Conservation (phyloP, 805 yeast genomes). For the Wickerhamiella kazuoi region DNA sequence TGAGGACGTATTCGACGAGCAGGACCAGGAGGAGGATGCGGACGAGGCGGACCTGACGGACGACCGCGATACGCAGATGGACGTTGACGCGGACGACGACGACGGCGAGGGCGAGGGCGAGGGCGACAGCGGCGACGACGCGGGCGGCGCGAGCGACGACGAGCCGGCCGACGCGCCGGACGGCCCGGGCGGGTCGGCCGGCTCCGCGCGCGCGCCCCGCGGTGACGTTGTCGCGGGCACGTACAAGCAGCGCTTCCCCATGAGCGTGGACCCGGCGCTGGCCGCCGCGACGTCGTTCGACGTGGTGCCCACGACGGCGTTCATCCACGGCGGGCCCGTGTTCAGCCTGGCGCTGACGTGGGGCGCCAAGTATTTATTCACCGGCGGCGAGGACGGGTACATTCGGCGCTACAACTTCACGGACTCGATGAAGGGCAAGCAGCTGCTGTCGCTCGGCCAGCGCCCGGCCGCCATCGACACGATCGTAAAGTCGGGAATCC, state of each 20-base stretch:
- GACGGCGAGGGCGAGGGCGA: constrained; percentile 8
- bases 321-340: constrained; percentile 63
- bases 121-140: not conserved
- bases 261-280: constrained; percentile 27
- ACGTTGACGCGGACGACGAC: constrained; percentile 16
- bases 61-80: constrained; percentile 15
- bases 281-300: constrained; percentile 40
- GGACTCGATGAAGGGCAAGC: constrained; percentile 69
- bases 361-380: constrained; percentile 72
- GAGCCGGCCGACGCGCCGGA: constrained; percentile 4
- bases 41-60: constrained; percentile 27
- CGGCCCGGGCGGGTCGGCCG: not conserved
- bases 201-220: not conserved
- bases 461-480: constrained; percentile 77
- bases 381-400: constrained; percentile 94
- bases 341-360: constrained; percentile 60
- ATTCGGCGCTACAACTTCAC: constrained; percentile 78
- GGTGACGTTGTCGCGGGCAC: not conserved
- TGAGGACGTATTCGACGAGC: constrained; percentile 16
- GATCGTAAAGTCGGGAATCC: constrained; percentile 66
- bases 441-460: constrained; percentile 80
- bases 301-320: constrained; percentile 70
- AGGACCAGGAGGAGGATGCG: constrained; percentile 27
- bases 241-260: constrained; percentile 5
- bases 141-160: not conserved